Percentiles rank a stretch among this genome's conserved stretches.
Evolutionary conservation across 345 rosid genomes (phyloP).

Genomic region (Camelina laxa): DNA sequence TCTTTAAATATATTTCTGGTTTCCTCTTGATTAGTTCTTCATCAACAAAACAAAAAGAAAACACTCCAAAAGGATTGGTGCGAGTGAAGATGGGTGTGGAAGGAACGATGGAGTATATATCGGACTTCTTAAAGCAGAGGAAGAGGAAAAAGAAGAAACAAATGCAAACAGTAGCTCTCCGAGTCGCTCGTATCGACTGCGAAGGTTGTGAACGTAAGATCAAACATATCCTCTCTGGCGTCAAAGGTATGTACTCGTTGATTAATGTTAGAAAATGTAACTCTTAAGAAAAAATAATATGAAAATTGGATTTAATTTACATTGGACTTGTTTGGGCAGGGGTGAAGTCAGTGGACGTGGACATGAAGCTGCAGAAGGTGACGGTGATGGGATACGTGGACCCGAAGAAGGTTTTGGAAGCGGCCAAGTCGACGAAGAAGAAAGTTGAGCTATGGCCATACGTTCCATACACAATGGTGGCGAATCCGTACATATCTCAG

Average conservation of each 20-base stretch:
- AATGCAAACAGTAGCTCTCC: slow-evolving; percentile 71
- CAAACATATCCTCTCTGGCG: slow-evolving; percentile 67
- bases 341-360: slow-evolving; percentile 78
- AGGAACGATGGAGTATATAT: slow-evolving; percentile 75
- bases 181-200: slow-evolving; percentile 78
- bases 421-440: slow-evolving; percentile 84
- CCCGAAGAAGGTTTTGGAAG: slow-evolving; percentile 62
- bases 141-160: slow-evolving; percentile 75
- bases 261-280: neutral
- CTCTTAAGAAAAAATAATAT: neutral
- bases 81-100: slow-evolving; percentile 65
- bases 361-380: slow-evolving; percentile 80
- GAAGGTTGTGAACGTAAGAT: slow-evolving; percentile 89
- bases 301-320: neutral
- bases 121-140: slow-evolving; percentile 53
- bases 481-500: slow-evolving; percentile 73
- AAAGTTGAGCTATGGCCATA: slow-evolving; percentile 95
- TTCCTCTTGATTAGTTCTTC: neutral
- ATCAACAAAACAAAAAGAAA: neutral
- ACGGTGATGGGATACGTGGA: slow-evolving; percentile 74
- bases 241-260: slow-evolving; percentile 61
- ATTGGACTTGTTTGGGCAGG: slow-evolving; percentile 43
- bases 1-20: neutral
- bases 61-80: neutral
- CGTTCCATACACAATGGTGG: slow-evolving; percentile 70